Evolutionary conservation across 2,329 filamentous ascomycete species (phyloP), one percentile per base, ranked within the genome.

Genomic region (Sarocladiaceae sp.): DNA sequence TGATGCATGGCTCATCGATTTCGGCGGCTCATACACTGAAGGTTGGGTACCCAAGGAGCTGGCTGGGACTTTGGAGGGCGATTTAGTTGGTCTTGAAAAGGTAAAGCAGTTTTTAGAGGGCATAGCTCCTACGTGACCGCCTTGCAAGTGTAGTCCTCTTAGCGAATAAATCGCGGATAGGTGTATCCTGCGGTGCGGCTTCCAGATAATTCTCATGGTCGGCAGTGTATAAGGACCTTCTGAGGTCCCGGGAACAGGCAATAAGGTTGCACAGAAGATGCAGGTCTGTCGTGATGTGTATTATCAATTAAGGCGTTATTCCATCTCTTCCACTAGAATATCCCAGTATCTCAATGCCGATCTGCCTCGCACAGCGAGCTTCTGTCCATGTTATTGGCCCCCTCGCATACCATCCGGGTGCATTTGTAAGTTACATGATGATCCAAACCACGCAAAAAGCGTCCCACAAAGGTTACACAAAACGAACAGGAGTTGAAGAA

Each of bases 1-100:
- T 6, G 55, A 67, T 47, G 59, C 62, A 1, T 66, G 64, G 60
- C 49, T 66, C 1, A 58, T 60, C 15, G 62, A 67, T 47, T 67
- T 68, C 53, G 64, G 60, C 2, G 64, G 63, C 15, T 57, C 62
- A 10, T 63, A 59, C 15, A 66, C 60, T 0, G 36, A 48, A 3
- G 62, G 62, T 3, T 66, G 61, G 58, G 59, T 64, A 2, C 56
- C 57, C 10, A n/a, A 52, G 35, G 54, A 62, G 4, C 50, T 56
- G 42, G 44, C 53, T 2, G 54, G 56, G 22, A 61, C 58, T 2
- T 15, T 56, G 13, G 52, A 58, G 31, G 50, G 50, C 17, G 50
- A 52, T 26, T 44, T 13, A 5, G 7, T 28, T 25, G 50, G 50
- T 15, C 18, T 52, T 3, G 29, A 31, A 15, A 25, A 44, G 50